Base-by-base conservation (phyloP, 1,284 basidiomycete species). In the Athelia sp. region DNA sequence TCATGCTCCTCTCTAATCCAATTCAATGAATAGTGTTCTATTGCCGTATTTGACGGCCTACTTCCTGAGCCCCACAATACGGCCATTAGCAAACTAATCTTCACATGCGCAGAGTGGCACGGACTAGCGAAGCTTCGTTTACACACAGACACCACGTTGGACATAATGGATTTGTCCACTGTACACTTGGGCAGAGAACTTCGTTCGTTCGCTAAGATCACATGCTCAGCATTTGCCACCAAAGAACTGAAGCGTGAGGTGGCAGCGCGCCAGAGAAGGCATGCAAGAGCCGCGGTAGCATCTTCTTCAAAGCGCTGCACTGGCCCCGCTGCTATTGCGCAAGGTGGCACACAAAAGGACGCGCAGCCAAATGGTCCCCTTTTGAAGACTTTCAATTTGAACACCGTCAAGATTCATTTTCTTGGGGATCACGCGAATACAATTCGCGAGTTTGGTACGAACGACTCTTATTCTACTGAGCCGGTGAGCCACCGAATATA, bases 21-120 rank as follows among this genome's bases (percentile, higher is more conserved):
- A n/a, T n/a, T n/a, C n/a, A n/a, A n/a, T n/a, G n/a, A 40, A 3
- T 34, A 72, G 66, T 73, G 71, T 48, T 52, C 61, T 2, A 65
- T 73, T 18, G 66, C 69, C 2, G 67, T 51, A 0, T 65, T 73
- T 46, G 65, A 71, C 47, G 67, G 62, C 1, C 56, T 73, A 0
- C 53, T 74, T 1, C 55, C 56, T 2, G 54, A 55, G 9, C 58
- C 55, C 36, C 54, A 63, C 38, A 65, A 71, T 47, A 45, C 44
- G 2, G 48, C 55, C 1, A 50, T 72, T 8, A 49, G 60, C 24
- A 56, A 56, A 10, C 55, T 71, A 4, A 43, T 68, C 1, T 69
- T 62, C 45, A 43, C 51, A 15, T 22, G 53, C 42, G 56, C 59
- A 0, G 23, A 34, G 3, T 50, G 51, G 57, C 61, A 62, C 38